Conservation (phyloP, 768 basidiomycete genomes). For the Pholiota microspora region DNA sequence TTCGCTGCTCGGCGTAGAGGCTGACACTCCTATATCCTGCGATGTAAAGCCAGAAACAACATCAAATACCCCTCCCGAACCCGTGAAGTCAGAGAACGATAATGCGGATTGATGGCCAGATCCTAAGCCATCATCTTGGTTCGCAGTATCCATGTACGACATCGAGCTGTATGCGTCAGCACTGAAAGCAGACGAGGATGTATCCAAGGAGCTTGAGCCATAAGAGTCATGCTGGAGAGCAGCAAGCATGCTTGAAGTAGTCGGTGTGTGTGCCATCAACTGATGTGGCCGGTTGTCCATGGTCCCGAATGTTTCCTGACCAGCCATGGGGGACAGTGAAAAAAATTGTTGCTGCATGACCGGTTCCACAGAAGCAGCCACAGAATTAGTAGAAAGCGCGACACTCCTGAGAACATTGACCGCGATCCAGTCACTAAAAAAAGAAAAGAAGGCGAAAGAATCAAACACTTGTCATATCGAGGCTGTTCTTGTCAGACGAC, state of each 20-base stretch:
- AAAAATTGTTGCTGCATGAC: constrained; percentile 91
- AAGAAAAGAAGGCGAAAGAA: constrained; percentile 10
- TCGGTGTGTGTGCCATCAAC: constrained; percentile 78
- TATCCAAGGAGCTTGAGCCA: constrained; percentile 63
- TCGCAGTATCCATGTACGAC: constrained; percentile 73
- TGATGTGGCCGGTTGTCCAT: constrained; percentile 62
- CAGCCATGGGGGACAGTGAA: constrained; percentile 84
- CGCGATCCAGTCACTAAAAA: constrained; percentile 81
- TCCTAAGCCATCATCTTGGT: constrained; percentile 62
- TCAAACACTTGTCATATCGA: constrained; percentile 9
- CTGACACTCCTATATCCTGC: constrained; percentile 62
- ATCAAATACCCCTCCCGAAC: constrained; percentile 64
- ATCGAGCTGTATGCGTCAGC: constrained; percentile 68
- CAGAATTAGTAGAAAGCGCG: constrained; percentile 86
- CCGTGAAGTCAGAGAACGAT: constrained; percentile 69
- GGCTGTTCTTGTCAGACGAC: constrained; percentile 29
- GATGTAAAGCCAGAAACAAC: constrained; percentile 64
- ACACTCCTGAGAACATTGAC: constrained; percentile 86
- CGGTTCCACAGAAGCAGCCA: constrained; percentile 88
- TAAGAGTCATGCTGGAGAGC: constrained; percentile 80
- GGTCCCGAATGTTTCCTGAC: constrained; percentile 73
- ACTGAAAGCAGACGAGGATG: constrained; percentile 58
- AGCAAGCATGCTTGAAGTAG: constrained; percentile 88
- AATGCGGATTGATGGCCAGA: constrained; percentile 61
- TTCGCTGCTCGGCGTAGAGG: constrained; percentile 54